Evolutionary conservation across 2,329 filamentous ascomycete genomes (phyloP), one percentile per base, ranked within the genome.

Genomic region (Seiridium cupressi): DNA sequence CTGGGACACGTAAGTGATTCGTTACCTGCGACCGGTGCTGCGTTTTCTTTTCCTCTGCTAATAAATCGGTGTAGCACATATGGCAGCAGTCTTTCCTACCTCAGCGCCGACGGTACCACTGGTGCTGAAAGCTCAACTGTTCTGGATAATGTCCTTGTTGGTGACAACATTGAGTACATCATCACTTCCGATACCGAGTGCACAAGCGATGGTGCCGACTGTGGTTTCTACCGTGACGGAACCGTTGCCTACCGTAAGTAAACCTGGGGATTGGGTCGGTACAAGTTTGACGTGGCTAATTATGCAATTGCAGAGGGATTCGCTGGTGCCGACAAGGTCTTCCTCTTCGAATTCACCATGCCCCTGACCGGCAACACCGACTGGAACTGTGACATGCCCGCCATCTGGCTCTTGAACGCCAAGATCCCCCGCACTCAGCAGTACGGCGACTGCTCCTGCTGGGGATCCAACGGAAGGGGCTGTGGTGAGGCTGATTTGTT

Each of bases 401-500:
- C 90, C 47, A 82, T 89, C 73, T 93, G 91, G 91, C 78, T 89
- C 55, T 83, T 93, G 62, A 93, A 93, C 75, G 87, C 85, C 18
- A 81, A 85, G 62, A 91, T 93, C 62, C 86, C 89, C 34, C 86
- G 87, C 62, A 87, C 88, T 4, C 77, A 83, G 4, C 89, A 93
- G 73, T 93, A 93, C 76, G 81, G 81, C 63, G 76, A 76, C 2
- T 93, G 90, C 80, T 90, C 85, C 61, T 93, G 91, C 80, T 93
- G 89, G 89, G 74, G 74, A 10, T 79, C 76, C 70, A 68, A 70
- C 62, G 68, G 70, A 60, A 66, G 68, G 65, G 86, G 85, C 44
- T 93, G 90, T 70, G 90, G 89, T 67, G 91, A 94, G 76, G 84
- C 90, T 63, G 91, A 94, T 69, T 81, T 93, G 58, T 87, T 89